Evolutionary conservation across 495 filamentous ascomycete species (phyloP), one percentile per base, ranked within the genome.

Genomic region (Penicillium chermesinum): DNA sequence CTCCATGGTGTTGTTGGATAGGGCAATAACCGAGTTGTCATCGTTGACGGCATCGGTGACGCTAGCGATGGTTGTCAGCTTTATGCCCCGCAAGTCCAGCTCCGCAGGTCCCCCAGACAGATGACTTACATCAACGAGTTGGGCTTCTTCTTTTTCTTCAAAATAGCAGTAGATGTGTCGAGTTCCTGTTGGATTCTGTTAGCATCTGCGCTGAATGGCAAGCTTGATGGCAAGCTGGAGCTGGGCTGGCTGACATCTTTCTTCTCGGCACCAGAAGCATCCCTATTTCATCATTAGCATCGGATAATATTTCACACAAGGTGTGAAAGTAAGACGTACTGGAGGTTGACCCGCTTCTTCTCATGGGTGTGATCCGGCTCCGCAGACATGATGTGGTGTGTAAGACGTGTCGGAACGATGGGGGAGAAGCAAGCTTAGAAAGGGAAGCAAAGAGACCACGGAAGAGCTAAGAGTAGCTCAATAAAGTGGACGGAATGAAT

Each of bases 111-210:
- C 12, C 17, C 14, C 18, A 30, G 42, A 33, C 20, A 14, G 35
- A n/a, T 32, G 54, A 70, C 86, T 61, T 78, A 91, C 89, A 97
- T 95, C 70, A 98, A 71, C 50, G 88, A 90, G 74, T 98, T 98
- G 50, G 90, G 90, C 90, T 98, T 98, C 90, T 98, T 98, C 83
- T 98, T 98, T 80, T 96, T 96, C 77, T 95, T 96, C 55, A 98
- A 81, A 53, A 98, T 98, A 55, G 93, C 93, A 14, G 94, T 97
- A n/a, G 93, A 80, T 37, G 87, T 91, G 58, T 95, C 91, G 61
- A 96, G 86, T 52, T 84, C 84, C 89, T 94, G 63, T 47, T 33
- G 54, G 27, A 40, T 50, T 48, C 15, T 30, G 56, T 71, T 52
- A 74, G 65, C 25, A 30, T 55, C 57, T 48, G n/a, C 49, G 41